These are phyloP conservation scores for Phytophthora quininea DNA, from an alignment of 352 stramenopile genomes.

Conservation along the genomic window DNA sequence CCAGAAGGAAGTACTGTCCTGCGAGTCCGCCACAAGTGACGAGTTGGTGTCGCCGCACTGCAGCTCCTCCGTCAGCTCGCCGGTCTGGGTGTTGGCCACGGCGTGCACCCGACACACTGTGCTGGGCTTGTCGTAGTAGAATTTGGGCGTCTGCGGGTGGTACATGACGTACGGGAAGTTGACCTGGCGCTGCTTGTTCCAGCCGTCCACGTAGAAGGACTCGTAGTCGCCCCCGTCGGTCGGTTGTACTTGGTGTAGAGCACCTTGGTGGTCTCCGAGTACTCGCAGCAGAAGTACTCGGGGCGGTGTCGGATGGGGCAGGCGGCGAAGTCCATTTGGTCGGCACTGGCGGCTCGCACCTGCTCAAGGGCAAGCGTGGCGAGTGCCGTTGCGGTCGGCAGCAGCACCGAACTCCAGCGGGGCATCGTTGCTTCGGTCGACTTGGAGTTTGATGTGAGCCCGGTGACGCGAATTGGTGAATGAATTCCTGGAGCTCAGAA, in stretches of 20 bases:
- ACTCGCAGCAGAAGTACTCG: constrained; percentile 46
- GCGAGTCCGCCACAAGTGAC: constrained; percentile 35
- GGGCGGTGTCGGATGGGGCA: constrained; percentile 42
- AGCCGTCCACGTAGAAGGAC: constrained; percentile 42
- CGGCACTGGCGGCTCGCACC: constrained; percentile 16
- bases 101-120: constrained; percentile 39
- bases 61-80: constrained; percentile 32
- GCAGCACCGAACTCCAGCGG: constrained; percentile 15
- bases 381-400: constrained; percentile 11
- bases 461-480: constrained; percentile 1
- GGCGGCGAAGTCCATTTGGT: constrained; percentile 40
- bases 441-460: constrained; percentile 1
- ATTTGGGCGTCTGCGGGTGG: constrained; percentile 32
- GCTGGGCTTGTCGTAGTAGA: constrained; percentile 38
- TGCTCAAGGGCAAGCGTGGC: constrained; percentile 11
- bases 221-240: constrained; percentile 33
- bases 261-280: constrained; percentile 29
- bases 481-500: too few relatives aligned
- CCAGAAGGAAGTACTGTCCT: constrained; percentile 46
- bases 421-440: constrained; percentile 5
- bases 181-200: constrained; percentile 41
- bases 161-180: constrained; percentile 45
- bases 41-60: constrained; percentile 41
- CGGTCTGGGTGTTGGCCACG: constrained; percentile 22
- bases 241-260: constrained; percentile 45